Percentiles rank a stretch among this genome's conserved stretches.
phyloP scores from a whole-genome alignment of 2,329 filamentous ascomycete genomes.

The Tolypocladium ophioglossoides region DNA sequence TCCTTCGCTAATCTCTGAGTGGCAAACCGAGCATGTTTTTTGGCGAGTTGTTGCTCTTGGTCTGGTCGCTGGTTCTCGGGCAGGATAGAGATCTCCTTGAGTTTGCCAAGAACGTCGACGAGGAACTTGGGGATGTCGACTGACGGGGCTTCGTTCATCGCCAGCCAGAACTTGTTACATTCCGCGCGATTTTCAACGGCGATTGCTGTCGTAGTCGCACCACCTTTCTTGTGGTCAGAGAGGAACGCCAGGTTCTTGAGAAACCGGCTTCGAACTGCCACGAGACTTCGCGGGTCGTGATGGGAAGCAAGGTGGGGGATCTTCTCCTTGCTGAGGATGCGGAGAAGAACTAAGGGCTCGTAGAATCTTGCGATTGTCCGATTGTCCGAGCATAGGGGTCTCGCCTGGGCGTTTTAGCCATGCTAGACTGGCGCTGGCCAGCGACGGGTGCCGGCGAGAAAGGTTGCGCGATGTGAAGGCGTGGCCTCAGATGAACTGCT shows the following conservation, averaged over 20 bases:
- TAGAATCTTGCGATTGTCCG: slow-evolving; percentile 10
- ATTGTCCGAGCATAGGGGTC: slow-evolving; percentile 7
- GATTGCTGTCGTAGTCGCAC: slow-evolving; percentile 32
- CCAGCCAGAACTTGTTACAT: slow-evolving; percentile 30
- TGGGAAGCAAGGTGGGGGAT: not conserved
- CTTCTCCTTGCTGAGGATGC: slow-evolving; percentile 3
- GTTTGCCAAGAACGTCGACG: slow-evolving; percentile 8
- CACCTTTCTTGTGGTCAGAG: slow-evolving; percentile 36
- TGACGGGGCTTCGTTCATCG: slow-evolving; percentile 22
- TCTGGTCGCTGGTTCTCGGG: not conserved
- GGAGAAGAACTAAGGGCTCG: slow-evolving; percentile 10
- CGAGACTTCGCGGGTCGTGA: not conserved
- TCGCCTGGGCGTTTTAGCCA: slow-evolving; percentile 8
- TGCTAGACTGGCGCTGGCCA: not conserved
- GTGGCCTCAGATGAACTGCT: too few relatives aligned
- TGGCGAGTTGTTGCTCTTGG: not conserved
- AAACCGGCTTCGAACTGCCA: slow-evolving; percentile 15
- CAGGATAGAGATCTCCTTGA: not conserved
- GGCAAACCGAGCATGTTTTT: slow-evolving; percentile 9
- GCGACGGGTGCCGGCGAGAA: not conserved
- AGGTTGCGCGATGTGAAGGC: too few relatives aligned
- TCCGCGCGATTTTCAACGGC: slow-evolving; percentile 23
- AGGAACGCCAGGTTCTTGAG: slow-evolving; percentile 30
- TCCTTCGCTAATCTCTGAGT: slow-evolving; percentile 13
- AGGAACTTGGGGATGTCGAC: slow-evolving; percentile 20